Conservation (phyloP, 306 rosid species). For the Hylodesmum podocarpum region DNA sequence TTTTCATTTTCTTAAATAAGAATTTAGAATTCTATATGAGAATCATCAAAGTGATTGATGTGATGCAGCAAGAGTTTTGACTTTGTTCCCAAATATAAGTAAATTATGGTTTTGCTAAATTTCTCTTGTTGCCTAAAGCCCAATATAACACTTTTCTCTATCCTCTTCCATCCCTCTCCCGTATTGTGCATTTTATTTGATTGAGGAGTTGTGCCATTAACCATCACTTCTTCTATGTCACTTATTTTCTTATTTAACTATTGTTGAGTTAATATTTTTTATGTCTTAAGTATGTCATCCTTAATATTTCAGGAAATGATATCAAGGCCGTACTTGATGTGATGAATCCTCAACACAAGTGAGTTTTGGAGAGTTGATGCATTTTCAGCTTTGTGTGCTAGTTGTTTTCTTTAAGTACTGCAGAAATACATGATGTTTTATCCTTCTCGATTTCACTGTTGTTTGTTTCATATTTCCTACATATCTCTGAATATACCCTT, state of each 20-base stretch:
- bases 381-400: background rate
- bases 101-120: background rate
- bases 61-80: slow-evolving; percentile 1
- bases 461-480: slow-evolving; percentile 6
- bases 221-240: background rate
- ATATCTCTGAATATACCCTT: background rate
- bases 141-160: background rate
- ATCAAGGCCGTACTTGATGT: slow-evolving; percentile 70
- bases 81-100: background rate
- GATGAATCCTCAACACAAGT: slow-evolving; percentile 89
- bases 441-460: background rate
- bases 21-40: background rate
- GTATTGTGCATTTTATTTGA: slow-evolving; percentile 12
- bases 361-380: slow-evolving; percentile 38
- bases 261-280: slow-evolving; percentile 10
- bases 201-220: background rate
- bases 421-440: background rate
- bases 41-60: background rate
- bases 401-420: background rate
- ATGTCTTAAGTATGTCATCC: slow-evolving; percentile 17
- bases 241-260: background rate
- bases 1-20: slow-evolving; percentile 2
- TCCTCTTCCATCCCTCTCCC: background rate
- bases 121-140: background rate
- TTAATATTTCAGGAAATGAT: slow-evolving; percentile 53